These are phyloP conservation scores for Dittrichia graveolens DNA, from an alignment of 129 eudicot species.

Conservation along the genomic window DNA sequence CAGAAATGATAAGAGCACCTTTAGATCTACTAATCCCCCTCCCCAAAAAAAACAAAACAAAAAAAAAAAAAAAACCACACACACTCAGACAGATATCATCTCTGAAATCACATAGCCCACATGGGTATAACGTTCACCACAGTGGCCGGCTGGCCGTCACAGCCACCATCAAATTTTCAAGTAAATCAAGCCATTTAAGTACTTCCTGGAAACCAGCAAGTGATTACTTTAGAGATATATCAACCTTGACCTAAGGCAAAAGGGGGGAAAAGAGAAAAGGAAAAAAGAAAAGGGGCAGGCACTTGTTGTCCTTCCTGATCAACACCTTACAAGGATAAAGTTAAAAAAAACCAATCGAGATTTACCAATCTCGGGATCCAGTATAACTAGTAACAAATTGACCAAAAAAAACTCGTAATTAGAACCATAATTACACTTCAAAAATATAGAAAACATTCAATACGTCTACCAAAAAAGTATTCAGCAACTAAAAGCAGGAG, in stretches of 20 bases:
- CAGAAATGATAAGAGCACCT: background rate
- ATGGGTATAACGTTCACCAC: no score
- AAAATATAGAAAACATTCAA: background rate
- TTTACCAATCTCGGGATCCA: slow-evolving; percentile 26
- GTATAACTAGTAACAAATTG: slow-evolving; percentile 31
- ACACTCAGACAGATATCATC: no score
- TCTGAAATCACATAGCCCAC: no score
- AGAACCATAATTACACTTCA: background rate
- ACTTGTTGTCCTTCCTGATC: slow-evolving; percentile 34
- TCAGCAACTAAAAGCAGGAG: slow-evolving; percentile 14
- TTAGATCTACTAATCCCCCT: background rate
- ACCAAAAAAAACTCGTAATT: slow-evolving; percentile 44
- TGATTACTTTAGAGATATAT: background rate
- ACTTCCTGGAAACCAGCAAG: slow-evolving; percentile 8
- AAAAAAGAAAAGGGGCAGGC: slow-evolving; percentile 30
- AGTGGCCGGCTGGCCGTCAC: no score
- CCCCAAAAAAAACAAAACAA: no score
- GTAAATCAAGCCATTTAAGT: background rate
- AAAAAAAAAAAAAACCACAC: no score
- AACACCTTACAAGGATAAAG: slow-evolving; percentile 23
- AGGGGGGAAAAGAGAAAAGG: slow-evolving; percentile 2
- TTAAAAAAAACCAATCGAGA: slow-evolving; percentile 12
- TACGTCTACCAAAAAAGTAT: background rate
- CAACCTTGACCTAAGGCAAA: slow-evolving; percentile 18
- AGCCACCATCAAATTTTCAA: no score